phyloP scores from a whole-genome alignment of 371 early-diverging fungal species.

The Apophysomyces variabilis region DNA sequence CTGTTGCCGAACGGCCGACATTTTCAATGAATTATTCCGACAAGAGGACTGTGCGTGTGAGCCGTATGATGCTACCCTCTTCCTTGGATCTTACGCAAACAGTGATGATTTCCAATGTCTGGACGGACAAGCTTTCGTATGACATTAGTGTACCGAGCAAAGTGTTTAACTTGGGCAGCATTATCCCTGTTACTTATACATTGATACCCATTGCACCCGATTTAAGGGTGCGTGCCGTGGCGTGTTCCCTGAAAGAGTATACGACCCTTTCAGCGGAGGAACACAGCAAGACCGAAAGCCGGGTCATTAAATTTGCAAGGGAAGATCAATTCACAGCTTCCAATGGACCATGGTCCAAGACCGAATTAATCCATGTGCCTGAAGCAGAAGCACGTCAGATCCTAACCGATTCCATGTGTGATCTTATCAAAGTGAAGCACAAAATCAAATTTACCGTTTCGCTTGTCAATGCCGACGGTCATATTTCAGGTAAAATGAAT shows the following conservation, averaged over 20 bases:
- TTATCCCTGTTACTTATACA: constrained; percentile 49
- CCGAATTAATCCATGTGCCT: constrained; percentile 34
- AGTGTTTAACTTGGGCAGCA: constrained; percentile 35
- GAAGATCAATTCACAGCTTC: constrained; percentile 35
- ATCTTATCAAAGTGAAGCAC: constrained; percentile 48
- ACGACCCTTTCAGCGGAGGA: constrained; percentile 34
- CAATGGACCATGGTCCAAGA: constrained; percentile 17
- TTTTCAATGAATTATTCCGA: constrained; percentile 45
- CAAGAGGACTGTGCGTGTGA: constrained; percentile 30
- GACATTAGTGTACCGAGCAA: constrained; percentile 50
- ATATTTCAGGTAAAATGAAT: constrained; percentile 44
- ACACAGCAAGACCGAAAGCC: constrained; percentile 39
- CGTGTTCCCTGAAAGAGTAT: constrained; percentile 47
- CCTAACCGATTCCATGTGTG: constrained; percentile 35
- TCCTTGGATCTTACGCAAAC: constrained; percentile 47
- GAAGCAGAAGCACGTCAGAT: constrained; percentile 28
- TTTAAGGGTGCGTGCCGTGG: constrained; percentile 34
- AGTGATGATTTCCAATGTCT: constrained; percentile 43
- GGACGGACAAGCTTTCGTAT: constrained; percentile 52
- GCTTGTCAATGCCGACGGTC: constrained; percentile 51
- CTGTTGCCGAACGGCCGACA: constrained; percentile 50
- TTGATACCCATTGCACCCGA: constrained; percentile 41
- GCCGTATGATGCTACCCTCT: constrained; percentile 38
- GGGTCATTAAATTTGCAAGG: constrained; percentile 31
- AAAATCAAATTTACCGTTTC: constrained; percentile 50